Evolutionary conservation across 2,329 filamentous ascomycete species (phyloP), one percentile per base, ranked within the genome.

Genomic region (Paraphaeosphaeria minitans): DNA sequence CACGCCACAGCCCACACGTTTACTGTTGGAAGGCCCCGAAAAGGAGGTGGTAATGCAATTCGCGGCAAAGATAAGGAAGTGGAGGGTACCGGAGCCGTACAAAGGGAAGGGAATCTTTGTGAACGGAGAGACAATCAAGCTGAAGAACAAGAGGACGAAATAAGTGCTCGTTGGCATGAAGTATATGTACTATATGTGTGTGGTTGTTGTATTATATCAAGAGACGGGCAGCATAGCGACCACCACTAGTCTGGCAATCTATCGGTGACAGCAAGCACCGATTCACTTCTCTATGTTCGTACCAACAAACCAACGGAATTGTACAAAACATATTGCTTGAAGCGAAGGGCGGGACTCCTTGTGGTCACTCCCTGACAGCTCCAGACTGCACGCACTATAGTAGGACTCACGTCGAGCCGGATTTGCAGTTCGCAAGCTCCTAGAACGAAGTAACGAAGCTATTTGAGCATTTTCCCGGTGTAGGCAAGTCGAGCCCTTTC

Each of bases 71-170:
- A 96, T 99, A 67, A 85, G 92, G 69, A 85, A 83, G 78, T 98
- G 94, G 94, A 89, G 95, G 75, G 86, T 85, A 65, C 95, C 95
- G 31, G 95, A 99, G 81, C 95, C 95, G 65, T 99, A 99, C 80
- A 99, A 99, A 87, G 95, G 95, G 67, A 98, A 99, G 87, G 95
- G 95, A 70, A 96, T 99, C 69, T 99, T 98, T 77, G 89, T 99
- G 70, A 96, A 98, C 74, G 92, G 93, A 64, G 93, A 99, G 84
- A 97, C 93, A 31, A 97, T 99, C 81, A 96, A 90, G 85, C 79
- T 99, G 79, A 99, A 99, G 89, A 90, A 92, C 73, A 99, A 97
- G 89, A 82, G 82, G 76, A 82, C 82, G 69, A 83, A 82, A 68
- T 83, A 52, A n/a, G 21, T 8, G 27, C 4, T 13, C 16, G 45